These are phyloP conservation scores for Tephrocybe sp. DNA, from an alignment of 768 basidiomycete species.

Conservation along the genomic window DNA sequence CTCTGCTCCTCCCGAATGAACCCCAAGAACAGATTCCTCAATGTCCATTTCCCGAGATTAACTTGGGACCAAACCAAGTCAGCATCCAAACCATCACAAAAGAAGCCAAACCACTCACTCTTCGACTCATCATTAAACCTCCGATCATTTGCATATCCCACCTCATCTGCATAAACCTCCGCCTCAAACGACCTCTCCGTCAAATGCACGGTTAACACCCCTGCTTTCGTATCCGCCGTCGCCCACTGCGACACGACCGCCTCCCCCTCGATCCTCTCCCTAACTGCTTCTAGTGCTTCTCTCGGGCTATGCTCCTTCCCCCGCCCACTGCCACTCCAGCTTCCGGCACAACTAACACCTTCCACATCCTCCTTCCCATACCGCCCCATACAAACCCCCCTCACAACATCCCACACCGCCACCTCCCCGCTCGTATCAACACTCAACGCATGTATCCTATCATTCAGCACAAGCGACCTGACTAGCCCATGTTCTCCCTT, in stretches of 20 bases:
- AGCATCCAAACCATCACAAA: conserved; percentile 1
- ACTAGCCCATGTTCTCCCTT: conserved; percentile 81
- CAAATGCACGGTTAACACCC: conserved; percentile 84
- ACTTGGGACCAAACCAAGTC: conserved; percentile 44
- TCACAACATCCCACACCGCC: conserved; percentile 90
- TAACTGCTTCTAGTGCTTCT: conserved; percentile 84
- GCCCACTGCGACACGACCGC: conserved; percentile 86
- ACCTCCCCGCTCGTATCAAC: conserved; percentile 89
- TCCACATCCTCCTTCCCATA: conserved; percentile 69
- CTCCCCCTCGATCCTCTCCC: conserved; percentile 94
- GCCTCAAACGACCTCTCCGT: conserved; percentile 90
- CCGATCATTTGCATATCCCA: conserved; percentile 63
- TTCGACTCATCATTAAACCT: conserved; percentile 77
- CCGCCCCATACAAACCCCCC: conserved; percentile 71
- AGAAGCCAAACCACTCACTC: conserved; percentile 49
- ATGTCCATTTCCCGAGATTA: conserved; percentile 89
- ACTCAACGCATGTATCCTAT: conserved; percentile 86
- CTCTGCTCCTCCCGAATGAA: conserved; percentile 74
- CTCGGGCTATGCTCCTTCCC: conserved; percentile 64
- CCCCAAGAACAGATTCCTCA: conserved; percentile 80
- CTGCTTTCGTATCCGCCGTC: conserved; percentile 85
- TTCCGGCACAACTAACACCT: conserved; percentile 50
- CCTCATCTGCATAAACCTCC: conserved; percentile 93
- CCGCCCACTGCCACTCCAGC: conserved; percentile 37
- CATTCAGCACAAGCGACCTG: conserved; percentile 79